A percentile compares a stretch with the other conserved stretches of the same genome.
These are phyloP conservation scores for Scleroderma citrinum DNA, from an alignment of 768 basidiomycete genomes.

Conservation along the genomic window DNA sequence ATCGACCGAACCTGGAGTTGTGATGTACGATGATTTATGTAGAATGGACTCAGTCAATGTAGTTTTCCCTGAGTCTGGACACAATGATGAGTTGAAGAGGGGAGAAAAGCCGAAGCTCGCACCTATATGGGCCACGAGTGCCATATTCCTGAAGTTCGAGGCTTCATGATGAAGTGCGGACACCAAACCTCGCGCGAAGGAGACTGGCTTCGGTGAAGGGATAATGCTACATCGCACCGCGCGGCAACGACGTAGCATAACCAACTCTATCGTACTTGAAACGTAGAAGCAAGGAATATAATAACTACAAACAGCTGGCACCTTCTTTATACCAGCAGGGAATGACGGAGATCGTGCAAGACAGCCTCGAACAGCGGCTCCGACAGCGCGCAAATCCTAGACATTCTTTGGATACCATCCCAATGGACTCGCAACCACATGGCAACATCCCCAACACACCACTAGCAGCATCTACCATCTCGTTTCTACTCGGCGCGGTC, in stretches of 20 bases:
- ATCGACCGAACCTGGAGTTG: slow-evolving; percentile 76
- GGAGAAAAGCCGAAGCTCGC: slow-evolving; percentile 12
- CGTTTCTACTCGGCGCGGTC: slow-evolving; percentile 76
- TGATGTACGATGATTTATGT: slow-evolving; percentile 65
- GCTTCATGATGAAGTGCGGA: slow-evolving; percentile 27
- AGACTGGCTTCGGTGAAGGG: neutral
- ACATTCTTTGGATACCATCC: slow-evolving; percentile 51
- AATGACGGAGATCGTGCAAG: neutral
- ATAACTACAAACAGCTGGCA: neutral
- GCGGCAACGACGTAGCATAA: slow-evolving; percentile 16
- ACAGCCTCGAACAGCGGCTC: slow-evolving; percentile 39
- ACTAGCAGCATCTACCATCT: slow-evolving; percentile 66
- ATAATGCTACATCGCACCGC: slow-evolving; percentile 9
- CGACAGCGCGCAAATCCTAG: slow-evolving; percentile 32
- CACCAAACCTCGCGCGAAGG: slow-evolving; percentile 14
- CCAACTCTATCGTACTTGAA: neutral
- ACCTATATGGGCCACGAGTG: slow-evolving; percentile 89
- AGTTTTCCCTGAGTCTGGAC: slow-evolving; percentile 80
- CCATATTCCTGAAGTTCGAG: slow-evolving; percentile 63
- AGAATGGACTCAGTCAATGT: slow-evolving; percentile 86
- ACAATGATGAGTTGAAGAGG: slow-evolving; percentile 7
- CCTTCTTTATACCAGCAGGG: no score
- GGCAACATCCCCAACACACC: slow-evolving; percentile 88
- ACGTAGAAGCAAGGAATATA: neutral
- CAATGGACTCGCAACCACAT: slow-evolving; percentile 32